A percentile compares a stretch with the other conserved stretches of the same genome.
phyloP scores from a whole-genome alignment of 805 yeast species.

The Monosporozyma siamensis region DNA sequence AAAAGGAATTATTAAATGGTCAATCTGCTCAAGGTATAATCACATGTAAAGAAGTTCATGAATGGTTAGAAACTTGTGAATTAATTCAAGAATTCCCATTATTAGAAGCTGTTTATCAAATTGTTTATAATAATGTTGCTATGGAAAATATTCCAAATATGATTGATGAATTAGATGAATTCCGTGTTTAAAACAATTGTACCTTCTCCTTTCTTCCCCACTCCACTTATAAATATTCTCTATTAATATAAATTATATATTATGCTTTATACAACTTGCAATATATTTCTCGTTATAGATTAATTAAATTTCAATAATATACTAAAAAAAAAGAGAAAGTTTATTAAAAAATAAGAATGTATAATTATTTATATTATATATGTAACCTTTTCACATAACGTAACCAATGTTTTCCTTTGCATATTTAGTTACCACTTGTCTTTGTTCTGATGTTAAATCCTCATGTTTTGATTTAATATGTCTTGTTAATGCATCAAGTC shows the following conservation, averaged over 20 bases:
- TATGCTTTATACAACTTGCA: no score
- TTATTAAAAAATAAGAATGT: not conserved
- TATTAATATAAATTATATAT: no score
- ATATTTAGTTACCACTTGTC: slow-evolving; percentile 59
- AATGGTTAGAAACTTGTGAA: slow-evolving; percentile 46
- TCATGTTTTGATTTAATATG: slow-evolving; percentile 90
- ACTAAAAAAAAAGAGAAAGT: not conserved
- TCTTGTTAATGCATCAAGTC: slow-evolving; percentile 90
- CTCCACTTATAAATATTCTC: no score
- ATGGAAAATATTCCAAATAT: slow-evolving; percentile 68
- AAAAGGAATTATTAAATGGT: slow-evolving; percentile 80
- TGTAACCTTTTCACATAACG: slow-evolving; percentile 6
- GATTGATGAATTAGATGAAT: slow-evolving; percentile 39
- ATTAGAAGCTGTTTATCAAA: slow-evolving; percentile 60
- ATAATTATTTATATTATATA: not conserved
- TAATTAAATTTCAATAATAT: no score
- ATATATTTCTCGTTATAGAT: no score
- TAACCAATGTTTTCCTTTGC: slow-evolving; percentile 75
- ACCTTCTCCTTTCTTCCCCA: not conserved
- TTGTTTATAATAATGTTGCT: slow-evolving; percentile 64
- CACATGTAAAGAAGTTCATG: slow-evolving; percentile 87
- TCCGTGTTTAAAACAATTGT: slow-evolving; percentile 5
- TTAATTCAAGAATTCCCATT: slow-evolving; percentile 63
- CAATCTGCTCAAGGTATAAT: slow-evolving; percentile 94
- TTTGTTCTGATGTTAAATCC: slow-evolving; percentile 39